phyloP scores from a whole-genome alignment of 257 asterid species.

The Pogostemon cablin region DNA sequence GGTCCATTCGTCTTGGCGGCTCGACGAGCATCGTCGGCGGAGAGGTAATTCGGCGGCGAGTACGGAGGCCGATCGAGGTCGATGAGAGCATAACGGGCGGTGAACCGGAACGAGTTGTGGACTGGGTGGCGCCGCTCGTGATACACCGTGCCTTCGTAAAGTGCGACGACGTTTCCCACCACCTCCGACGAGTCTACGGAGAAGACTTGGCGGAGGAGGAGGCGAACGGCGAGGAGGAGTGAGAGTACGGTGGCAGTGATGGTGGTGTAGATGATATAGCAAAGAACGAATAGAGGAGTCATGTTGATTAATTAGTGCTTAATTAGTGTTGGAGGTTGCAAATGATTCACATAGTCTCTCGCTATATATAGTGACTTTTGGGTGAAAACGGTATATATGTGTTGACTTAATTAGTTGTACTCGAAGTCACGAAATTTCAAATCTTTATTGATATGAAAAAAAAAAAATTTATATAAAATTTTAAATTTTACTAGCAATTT shows the following conservation, averaged over 20 bases:
- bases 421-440: too few species aligned
- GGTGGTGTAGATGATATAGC: conserved; percentile 42
- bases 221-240: conserved; percentile 47
- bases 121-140: conserved; percentile 62
- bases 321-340: not conserved
- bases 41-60: conserved; percentile 47
- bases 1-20: conserved; percentile 58
- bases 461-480: too few species aligned
- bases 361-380: not conserved
- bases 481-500: too few species aligned
- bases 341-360: not conserved
- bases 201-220: conserved; percentile 41
- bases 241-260: conserved; percentile 41
- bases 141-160: conserved; percentile 60
- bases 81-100: conserved; percentile 58
- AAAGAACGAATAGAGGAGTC: conserved; percentile 50
- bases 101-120: conserved; percentile 52
- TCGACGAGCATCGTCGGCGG: conserved; percentile 50
- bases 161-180: conserved; percentile 30
- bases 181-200: conserved; percentile 4
- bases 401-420: too few species aligned
- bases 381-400: too few species aligned
- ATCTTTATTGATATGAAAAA: too few species aligned
- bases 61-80: conserved; percentile 53
- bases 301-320: conserved; percentile 22